Evolutionary conservation across 495 filamentous ascomycete species (phyloP).

Genomic region (Mytilinidion resinicola): DNA sequence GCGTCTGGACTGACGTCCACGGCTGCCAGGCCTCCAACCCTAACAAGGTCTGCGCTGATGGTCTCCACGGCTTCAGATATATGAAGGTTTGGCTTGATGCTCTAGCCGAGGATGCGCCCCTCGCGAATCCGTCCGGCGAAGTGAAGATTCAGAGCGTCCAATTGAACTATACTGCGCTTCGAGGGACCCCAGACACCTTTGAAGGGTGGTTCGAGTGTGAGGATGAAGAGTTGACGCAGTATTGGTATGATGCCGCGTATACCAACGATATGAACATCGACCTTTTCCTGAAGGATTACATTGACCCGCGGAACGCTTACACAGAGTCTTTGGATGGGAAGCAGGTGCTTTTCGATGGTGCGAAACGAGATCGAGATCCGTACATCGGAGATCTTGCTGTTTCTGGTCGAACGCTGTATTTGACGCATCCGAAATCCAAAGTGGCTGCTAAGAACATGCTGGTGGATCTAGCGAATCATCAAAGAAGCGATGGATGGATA

Average conservation of each 20-base stretch:
- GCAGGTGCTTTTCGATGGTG: slow-evolving; percentile 42
- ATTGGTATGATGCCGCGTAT: slow-evolving; percentile 46
- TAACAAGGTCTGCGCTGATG: slow-evolving; percentile 42
- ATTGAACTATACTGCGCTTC: slow-evolving; percentile 39
- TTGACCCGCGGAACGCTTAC: slow-evolving; percentile 36
- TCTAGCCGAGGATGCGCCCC: slow-evolving; percentile 36
- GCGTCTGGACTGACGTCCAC: slow-evolving; percentile 39
- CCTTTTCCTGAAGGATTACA: slow-evolving; percentile 35
- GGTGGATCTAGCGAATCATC: slow-evolving; percentile 42
- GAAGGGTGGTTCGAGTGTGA: slow-evolving; percentile 46
- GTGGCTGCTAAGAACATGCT: slow-evolving; percentile 39
- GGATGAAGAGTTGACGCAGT: slow-evolving; percentile 42
- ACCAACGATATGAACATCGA: slow-evolving; percentile 43
- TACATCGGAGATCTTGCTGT: slow-evolving; percentile 47
- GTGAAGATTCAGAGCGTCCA: slow-evolving; percentile 23
- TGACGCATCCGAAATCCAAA: slow-evolving; percentile 37
- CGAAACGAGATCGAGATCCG: slow-evolving; percentile 45
- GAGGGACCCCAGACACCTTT: slow-evolving; percentile 42
- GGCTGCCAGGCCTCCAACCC: slow-evolving; percentile 35
- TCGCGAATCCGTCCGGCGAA: slow-evolving; percentile 28
- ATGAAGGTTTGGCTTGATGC: slow-evolving; percentile 43
- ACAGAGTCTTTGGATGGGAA: slow-evolving; percentile 39
- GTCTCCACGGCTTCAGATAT: slow-evolving; percentile 46
- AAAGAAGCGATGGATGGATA: slow-evolving; percentile 46
- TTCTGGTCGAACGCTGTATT: slow-evolving; percentile 39